Conservation (phyloP, 352 stramenopile genomes). For the Plasmopara viticola region DNA sequence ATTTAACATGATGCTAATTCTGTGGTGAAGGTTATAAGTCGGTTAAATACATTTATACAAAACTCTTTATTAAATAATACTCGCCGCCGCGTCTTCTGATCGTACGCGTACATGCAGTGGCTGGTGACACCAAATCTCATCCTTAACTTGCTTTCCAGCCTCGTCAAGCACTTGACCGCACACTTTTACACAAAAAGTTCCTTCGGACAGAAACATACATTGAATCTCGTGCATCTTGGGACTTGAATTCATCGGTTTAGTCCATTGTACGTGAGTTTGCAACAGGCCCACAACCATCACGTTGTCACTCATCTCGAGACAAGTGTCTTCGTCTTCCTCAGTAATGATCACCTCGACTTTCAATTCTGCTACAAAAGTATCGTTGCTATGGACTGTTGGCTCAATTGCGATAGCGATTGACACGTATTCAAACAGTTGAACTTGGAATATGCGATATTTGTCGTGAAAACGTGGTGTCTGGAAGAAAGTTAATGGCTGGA, state of each 20-base stretch:
- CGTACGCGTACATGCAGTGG: slow-evolving; percentile 37
- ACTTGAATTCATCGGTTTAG: slow-evolving; percentile 2
- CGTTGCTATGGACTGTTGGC: neutral
- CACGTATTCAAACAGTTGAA: slow-evolving; percentile 22
- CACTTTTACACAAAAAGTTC: slow-evolving; percentile 40
- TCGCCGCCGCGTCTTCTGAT: slow-evolving; percentile 6
- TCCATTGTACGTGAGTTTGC: slow-evolving; percentile 25
- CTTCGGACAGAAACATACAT: slow-evolving; percentile 60
- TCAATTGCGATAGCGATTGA: slow-evolving; percentile 20
- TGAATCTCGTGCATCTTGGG: slow-evolving; percentile 34
- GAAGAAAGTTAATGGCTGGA: slow-evolving; percentile 19
- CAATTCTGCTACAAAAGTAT: slow-evolving; percentile 8
- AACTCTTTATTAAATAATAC: slow-evolving; percentile 24
- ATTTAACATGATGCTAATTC: neutral
- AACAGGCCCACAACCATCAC: slow-evolving; percentile 37
- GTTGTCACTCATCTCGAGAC: slow-evolving; percentile 14
- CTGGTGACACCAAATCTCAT: slow-evolving; percentile 39
- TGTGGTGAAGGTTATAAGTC: neutral
- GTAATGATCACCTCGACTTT: slow-evolving; percentile 30
- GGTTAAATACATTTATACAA: neutral
- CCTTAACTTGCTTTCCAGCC: slow-evolving; percentile 11
- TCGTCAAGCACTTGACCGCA: slow-evolving; percentile 20
- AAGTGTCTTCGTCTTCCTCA: slow-evolving; percentile 22
- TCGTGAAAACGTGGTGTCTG: slow-evolving; percentile 13
- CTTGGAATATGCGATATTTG: slow-evolving; percentile 8